Evolutionary conservation across 2,329 filamentous ascomycete species (phyloP).

Genomic region (Scolecobasidium constrictum): DNA sequence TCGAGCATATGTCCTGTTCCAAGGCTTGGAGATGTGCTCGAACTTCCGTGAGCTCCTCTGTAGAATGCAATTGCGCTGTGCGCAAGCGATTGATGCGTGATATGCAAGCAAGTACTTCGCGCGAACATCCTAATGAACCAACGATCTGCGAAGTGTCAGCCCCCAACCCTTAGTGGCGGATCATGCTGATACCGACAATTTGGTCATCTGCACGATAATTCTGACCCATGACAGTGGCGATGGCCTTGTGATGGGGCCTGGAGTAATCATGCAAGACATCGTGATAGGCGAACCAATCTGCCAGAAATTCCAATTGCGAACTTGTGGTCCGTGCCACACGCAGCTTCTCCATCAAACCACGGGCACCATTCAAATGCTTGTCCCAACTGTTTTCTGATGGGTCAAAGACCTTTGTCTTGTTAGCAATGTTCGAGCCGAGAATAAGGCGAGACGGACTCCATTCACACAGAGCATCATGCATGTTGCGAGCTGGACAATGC

Average conservation of each 20-base stretch:
- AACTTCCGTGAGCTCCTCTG: neutral
- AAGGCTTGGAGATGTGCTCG: neutral
- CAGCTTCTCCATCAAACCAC: neutral
- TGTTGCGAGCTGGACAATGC: neutral
- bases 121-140: neutral
- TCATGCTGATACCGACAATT: too few species aligned
- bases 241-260: neutral
- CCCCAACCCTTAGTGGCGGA: too few species aligned
- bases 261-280: neutral
- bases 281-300: neutral
- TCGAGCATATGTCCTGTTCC: neutral
- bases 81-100: neutral
- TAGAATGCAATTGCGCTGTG: neutral
- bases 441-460: too few species aligned
- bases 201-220: too few species aligned
- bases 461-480: neutral
- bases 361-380: neutral
- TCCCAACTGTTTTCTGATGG: neutral
- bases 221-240: too few species aligned
- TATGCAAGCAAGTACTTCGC: neutral
- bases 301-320: neutral
- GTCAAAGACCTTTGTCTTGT: neutral
- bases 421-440: too few species aligned
- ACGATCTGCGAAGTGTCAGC: conserved; percentile 1
- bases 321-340: neutral